phyloP scores from a whole-genome alignment of 306 rosid genomes.

The Sechiopsis laciniata region DNA sequence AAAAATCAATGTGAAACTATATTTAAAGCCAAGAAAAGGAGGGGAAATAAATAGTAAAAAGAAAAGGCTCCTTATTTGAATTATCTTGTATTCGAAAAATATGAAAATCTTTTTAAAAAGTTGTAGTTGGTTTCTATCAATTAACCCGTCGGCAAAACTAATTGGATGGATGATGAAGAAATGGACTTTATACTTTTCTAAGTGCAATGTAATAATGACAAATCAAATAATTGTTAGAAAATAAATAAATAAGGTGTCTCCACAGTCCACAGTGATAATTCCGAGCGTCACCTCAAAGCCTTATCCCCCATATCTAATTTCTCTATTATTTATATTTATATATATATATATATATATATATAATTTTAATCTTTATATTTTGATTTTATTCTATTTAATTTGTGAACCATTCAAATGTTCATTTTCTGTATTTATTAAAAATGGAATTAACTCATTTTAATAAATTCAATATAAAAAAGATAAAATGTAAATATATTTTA shows the following conservation, averaged over 20 bases:
- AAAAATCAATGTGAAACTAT: too few relatives aligned
- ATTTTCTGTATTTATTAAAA: too few relatives aligned
- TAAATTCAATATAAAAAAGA: too few relatives aligned
- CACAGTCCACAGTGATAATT: not conserved
- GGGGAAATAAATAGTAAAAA: too few relatives aligned
- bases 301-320: not conserved
- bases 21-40: not conserved
- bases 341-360: too few relatives aligned
- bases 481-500: too few relatives aligned
- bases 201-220: conserved; percentile 16
- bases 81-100: not conserved
- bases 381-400: too few relatives aligned
- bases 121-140: not conserved
- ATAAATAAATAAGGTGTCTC: not conserved
- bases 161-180: not conserved
- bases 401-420: too few relatives aligned
- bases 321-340: not conserved
- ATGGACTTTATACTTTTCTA: not conserved
- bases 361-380: too few relatives aligned
- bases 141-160: not conserved
- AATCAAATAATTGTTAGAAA: conserved; percentile 2
- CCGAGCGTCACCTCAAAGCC: not conserved
- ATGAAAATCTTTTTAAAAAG: not conserved
- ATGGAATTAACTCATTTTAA: too few relatives aligned
- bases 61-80: not conserved